Conservation (phyloP, 345 rosid genomes). For the Eucalyptus grandis region DNA sequence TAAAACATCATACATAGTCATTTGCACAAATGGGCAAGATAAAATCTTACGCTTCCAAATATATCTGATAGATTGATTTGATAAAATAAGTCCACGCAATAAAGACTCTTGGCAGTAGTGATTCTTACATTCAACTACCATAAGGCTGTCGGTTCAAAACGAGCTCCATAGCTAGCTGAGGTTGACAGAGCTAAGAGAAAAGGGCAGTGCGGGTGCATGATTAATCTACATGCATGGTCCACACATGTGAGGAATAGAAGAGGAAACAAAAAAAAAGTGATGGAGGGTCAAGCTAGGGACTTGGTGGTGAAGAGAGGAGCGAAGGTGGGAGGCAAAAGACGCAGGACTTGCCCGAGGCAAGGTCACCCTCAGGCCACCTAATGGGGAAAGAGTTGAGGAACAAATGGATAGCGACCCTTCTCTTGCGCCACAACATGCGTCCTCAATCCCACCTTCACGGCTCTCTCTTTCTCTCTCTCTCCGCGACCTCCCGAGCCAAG, state of each 20-base stretch:
- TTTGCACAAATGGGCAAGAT: background rate
- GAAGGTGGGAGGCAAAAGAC: background rate
- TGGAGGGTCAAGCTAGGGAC: conserved; percentile 14
- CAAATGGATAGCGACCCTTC: conserved; percentile 27
- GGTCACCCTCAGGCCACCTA: conserved; percentile 40
- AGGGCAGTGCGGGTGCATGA: background rate
- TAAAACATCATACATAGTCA: background rate
- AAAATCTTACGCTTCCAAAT: background rate
- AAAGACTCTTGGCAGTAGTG: background rate
- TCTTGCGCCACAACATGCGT: background rate
- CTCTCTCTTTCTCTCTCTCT: background rate
- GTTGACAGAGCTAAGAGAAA: background rate
- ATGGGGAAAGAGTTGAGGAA: conserved; percentile 31
- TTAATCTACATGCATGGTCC: conserved; percentile 5
- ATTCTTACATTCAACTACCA: background rate
- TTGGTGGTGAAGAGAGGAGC: background rate
- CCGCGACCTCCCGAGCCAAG: background rate
- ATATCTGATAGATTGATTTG: background rate
- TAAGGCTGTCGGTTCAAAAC: background rate
- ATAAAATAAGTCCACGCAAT: background rate
- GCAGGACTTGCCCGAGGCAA: background rate
- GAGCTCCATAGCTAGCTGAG: background rate
- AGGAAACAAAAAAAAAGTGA: background rate
- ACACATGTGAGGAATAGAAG: background rate
- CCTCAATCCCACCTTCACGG: background rate